Conservation (phyloP, 176 grass and related monocot species). For the Triticum turgidum region DNA sequence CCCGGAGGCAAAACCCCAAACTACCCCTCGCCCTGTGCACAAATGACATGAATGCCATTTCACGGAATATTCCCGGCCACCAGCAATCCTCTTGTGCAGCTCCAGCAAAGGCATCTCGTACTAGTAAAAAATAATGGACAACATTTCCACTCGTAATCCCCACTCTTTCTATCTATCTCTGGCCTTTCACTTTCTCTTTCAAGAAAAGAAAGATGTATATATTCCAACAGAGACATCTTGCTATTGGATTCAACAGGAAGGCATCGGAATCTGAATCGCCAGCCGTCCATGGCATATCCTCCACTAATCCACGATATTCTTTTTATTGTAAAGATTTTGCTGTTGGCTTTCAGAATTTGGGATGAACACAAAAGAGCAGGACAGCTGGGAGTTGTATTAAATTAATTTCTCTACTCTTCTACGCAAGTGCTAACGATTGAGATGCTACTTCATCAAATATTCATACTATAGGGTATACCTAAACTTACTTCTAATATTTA, state of each 20-base stretch:
- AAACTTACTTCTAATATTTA: too few species aligned
- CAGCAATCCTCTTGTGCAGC: neutral
- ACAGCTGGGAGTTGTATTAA: too few species aligned
- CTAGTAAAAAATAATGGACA: slow-evolving; percentile 1
- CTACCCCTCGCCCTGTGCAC: accelerated
- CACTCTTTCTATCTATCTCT: neutral
- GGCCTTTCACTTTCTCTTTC: neutral
- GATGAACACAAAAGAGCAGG: neutral
- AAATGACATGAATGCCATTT: neutral
- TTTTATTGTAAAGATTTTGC: slow-evolving; percentile 12
- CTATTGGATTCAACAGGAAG: neutral
- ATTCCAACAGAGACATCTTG: neutral
- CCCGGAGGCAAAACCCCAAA: neutral
- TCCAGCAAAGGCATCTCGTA: slow-evolving; percentile 27
- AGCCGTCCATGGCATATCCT: slow-evolving; percentile 42
- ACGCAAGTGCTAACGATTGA: too few species aligned
- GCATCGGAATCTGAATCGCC: slow-evolving; percentile 51
- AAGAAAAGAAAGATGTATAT: neutral
- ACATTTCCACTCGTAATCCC: neutral
- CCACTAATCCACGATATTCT: neutral
- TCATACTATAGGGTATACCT: too few species aligned
- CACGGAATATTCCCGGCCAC: neutral
- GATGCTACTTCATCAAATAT: too few species aligned
- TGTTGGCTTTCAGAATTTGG: neutral
- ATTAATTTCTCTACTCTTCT: too few species aligned